Conservation (phyloP, 2,329 filamentous ascomycete genomes). For the Paraphoma sp. region DNA sequence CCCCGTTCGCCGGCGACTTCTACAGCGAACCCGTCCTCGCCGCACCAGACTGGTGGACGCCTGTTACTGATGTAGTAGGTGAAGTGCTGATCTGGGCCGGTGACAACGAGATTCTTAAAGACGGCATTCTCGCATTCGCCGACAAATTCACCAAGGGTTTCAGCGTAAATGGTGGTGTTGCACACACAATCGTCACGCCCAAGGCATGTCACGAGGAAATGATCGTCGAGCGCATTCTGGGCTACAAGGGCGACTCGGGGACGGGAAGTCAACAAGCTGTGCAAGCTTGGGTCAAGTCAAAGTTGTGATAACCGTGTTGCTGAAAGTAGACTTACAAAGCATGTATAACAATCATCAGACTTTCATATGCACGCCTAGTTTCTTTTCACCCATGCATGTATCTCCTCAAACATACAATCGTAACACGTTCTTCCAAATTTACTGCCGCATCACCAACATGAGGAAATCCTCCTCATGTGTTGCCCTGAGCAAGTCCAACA, state of each 20-base stretch:
- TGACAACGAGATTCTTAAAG: conserved; percentile 62
- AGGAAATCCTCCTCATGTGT: too few relatives aligned
- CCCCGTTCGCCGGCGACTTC: conserved; percentile 56
- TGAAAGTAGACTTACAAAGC: not conserved
- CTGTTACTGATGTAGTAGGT: conserved; percentile 52
- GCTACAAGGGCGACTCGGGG: conserved; percentile 45
- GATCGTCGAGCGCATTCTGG: conserved; percentile 49
- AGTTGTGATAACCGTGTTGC: conserved; percentile 28
- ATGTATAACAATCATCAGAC: not conserved
- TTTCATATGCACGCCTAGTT: too few relatives aligned
- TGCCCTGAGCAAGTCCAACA: too few relatives aligned
- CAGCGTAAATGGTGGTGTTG: conserved; percentile 34
- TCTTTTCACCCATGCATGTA: too few relatives aligned
- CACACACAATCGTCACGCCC: conserved; percentile 45
- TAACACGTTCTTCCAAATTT: too few relatives aligned
- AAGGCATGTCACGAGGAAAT: conserved; percentile 52
- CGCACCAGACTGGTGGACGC: conserved; percentile 60
- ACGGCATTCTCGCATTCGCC: conserved; percentile 61
- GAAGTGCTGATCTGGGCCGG: conserved; percentile 62
- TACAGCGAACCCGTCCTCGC: conserved; percentile 63
- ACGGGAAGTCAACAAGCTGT: conserved; percentile 46
- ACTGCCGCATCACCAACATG: too few relatives aligned
- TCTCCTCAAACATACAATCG: too few relatives aligned
- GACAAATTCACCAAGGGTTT: conserved; percentile 54
- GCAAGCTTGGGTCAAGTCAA: conserved; percentile 47